Evolutionary conservation across 495 filamentous ascomycete genomes (phyloP), one percentile per base, ranked within the genome.

Genomic region (Penicillium goetzii): DNA sequence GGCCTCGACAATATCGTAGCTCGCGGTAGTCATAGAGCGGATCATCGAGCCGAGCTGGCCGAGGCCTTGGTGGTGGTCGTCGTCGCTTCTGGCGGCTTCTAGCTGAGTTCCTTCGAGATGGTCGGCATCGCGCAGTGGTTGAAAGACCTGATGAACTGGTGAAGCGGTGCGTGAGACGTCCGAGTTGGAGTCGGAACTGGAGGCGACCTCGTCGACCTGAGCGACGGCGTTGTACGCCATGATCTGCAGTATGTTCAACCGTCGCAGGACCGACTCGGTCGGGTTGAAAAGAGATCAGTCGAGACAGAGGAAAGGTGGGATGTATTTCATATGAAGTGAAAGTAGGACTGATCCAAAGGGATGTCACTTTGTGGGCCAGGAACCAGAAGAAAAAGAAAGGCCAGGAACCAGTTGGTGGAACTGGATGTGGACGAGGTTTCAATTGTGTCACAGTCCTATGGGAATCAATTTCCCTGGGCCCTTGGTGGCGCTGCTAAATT

Each of bases 171-270:
- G 70, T 41, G 76, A 78, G 50, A 51, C 59, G 47, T 76, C 74
- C 52, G 75, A 79, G 56, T 66, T 72, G 33, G 75, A 79, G 56
- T 66, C 73, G 40, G 77, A 75, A 45, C 77, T 65, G 28, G 76
- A 81, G 50, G 70, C 73, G 59, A 79, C 69, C 61, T 81, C 76
- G 36, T 81, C 77, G 58, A 69, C 58, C 59, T 82, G 81, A 40
- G 76, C 76, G 62, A 83, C 68, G 59, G 78, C 74, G 64, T 78
- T 81, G 74, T 82, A 82, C 33, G 77, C 77, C 82, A 84, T 84
- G 56, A 62, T 74, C 47, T 33, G 55, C 23, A 45, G 11, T 32
- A 3, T n/a, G 23, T 41, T 32, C 21, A 19, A 21, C 41, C n/a
- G 41, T 38, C 50, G 51, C 32, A n/a, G 21, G 59, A 57, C 61